These are phyloP conservation scores for Zelonia costaricensis DNA, from an alignment of 208 protist species.

Conservation along the genomic window DNA sequence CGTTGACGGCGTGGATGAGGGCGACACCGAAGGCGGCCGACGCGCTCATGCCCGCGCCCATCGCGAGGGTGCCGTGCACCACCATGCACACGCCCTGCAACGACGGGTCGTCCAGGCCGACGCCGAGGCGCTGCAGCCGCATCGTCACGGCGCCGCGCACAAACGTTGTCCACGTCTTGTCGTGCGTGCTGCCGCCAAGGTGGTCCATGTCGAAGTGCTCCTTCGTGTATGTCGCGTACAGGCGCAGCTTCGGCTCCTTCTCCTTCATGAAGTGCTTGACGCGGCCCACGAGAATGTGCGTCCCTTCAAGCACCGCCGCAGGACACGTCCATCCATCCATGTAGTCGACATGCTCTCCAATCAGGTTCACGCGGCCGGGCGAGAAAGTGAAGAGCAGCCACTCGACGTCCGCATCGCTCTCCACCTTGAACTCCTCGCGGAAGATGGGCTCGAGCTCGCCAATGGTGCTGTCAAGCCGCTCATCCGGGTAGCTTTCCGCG, in stretches of 20 bases:
- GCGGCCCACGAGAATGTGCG: constrained; percentile 72
- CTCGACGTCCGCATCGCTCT: constrained; percentile 53
- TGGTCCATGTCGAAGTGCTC: constrained; percentile 57
- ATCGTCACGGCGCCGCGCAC: constrained; percentile 61
- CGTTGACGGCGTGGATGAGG: constrained; percentile 54
- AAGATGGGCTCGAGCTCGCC: constrained; percentile 49
- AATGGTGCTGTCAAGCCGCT: constrained; percentile 46
- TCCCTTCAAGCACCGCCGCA: constrained; percentile 54
- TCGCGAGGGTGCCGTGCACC: constrained; percentile 69
- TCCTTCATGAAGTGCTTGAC: constrained; percentile 44
- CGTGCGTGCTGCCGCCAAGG: constrained; percentile 23
- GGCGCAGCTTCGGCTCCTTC: constrained; percentile 49
- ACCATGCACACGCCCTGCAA: constrained; percentile 71
- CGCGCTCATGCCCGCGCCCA: constrained; percentile 86
- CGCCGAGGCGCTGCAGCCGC: constrained; percentile 52
- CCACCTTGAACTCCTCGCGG: constrained; percentile 53
- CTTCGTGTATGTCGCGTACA: constrained; percentile 54
- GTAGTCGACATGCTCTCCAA: constrained; percentile 93
- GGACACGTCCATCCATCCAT: constrained; percentile 84
- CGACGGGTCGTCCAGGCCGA: constrained; percentile 28
- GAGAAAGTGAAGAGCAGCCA: constrained; percentile 79
- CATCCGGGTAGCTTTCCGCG: constrained; percentile 48
- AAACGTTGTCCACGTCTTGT: constrained; percentile 74
- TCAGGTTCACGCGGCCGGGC: constrained; percentile 90
- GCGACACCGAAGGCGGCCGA: constrained; percentile 85